Conservation (phyloP, 306 rosid genomes). For the Geum urbanum region DNA sequence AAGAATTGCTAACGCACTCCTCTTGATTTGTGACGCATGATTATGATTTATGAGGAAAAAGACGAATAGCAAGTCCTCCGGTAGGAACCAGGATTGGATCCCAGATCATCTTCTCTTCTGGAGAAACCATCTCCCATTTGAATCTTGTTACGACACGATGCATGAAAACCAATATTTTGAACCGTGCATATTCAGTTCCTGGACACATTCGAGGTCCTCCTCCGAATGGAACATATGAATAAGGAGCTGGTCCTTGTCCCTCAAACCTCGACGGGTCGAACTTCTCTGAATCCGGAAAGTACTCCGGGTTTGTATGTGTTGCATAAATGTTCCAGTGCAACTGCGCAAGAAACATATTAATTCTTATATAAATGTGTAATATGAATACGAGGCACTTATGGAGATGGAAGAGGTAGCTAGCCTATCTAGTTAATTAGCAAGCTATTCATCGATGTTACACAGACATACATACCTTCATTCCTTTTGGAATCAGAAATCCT, state of each 20-base stretch:
- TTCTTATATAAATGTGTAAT: too few relatives aligned
- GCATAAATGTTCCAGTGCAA: neutral
- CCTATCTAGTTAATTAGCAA: too few relatives aligned
- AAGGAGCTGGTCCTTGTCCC: neutral
- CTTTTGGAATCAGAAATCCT: neutral
- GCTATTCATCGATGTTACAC: neutral
- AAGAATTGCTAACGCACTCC: neutral
- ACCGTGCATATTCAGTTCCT: neutral
- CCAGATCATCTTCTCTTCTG: neutral
- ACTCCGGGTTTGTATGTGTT: neutral
- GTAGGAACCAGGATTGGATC: neutral
- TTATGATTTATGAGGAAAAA: neutral
- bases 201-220: conserved; percentile 9
- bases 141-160: neutral
- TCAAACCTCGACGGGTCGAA: neutral
- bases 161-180: conserved; percentile 1
- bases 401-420: too few relatives aligned
- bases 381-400: too few relatives aligned
- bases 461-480: neutral
- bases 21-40: neutral
- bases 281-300: neutral
- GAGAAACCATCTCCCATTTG: neutral
- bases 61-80: neutral
- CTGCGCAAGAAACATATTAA: neutral
- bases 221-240: conserved; percentile 2